Percentiles rank a stretch among this genome's conserved stretches.
phyloP scores from a whole-genome alignment of 306 rosid species.

The Heteromeles arbutifolia region DNA sequence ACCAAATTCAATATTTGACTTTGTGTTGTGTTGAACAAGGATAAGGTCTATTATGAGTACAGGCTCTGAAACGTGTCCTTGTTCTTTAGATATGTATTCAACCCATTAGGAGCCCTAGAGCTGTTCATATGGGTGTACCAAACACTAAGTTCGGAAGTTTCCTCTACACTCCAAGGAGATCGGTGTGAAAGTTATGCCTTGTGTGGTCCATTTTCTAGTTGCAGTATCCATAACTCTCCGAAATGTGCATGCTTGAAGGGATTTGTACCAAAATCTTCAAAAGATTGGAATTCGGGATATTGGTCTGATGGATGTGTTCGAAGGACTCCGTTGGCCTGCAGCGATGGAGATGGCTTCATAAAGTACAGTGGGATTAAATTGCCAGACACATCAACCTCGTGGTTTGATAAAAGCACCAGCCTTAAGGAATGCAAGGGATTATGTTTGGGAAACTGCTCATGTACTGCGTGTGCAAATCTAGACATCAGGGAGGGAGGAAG shows the following conservation, averaged over 20 bases:
- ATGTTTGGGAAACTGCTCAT: slow-evolving; percentile 40
- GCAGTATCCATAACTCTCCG: slow-evolving; percentile 11
- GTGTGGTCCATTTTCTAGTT: slow-evolving; percentile 41
- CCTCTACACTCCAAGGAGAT: background rate
- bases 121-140: slow-evolving; percentile 8
- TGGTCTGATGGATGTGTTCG: slow-evolving; percentile 46
- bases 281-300: slow-evolving; percentile 15
- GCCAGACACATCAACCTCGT: slow-evolving; percentile 11
- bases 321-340: background rate
- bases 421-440: slow-evolving; percentile 14
- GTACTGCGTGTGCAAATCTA: slow-evolving; percentile 33
- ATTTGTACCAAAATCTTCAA: slow-evolving; percentile 21
- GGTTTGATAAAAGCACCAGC: slow-evolving; percentile 14
- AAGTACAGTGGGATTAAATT: slow-evolving; percentile 12
- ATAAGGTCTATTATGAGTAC: no score
- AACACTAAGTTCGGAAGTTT: background rate
- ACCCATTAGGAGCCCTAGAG: slow-evolving; percentile 10
- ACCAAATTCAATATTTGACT: no score
- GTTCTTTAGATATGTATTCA: slow-evolving; percentile 6
- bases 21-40: no score
- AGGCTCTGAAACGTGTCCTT: no score
- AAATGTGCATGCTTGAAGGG: slow-evolving; percentile 44
- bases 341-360: no score
- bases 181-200: slow-evolving; percentile 36
- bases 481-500: slow-evolving; percentile 18